Evolutionary conservation across 345 rosid species (phyloP), one percentile per base, ranked within the genome.

Genomic region (Syzygium aromaticum): DNA sequence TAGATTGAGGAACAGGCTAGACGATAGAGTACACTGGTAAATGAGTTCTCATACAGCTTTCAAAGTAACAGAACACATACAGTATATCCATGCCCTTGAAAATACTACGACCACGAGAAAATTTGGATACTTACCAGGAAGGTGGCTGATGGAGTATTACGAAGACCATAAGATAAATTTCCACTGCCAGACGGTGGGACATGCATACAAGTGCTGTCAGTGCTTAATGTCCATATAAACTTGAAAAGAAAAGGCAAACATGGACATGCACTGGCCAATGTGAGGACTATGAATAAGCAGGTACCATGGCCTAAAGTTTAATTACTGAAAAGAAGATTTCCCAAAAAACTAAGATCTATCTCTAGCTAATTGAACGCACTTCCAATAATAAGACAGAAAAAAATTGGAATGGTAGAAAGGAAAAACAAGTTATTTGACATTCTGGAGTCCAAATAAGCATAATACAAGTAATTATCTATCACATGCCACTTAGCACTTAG

Each of bases 131-230:
- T 89, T 91, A 96, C 98, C 94, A 85, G 87, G 84, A 96, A 88
- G 78, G 96, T 93, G 78, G 97, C 95, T 52, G 93, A 92, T 86
- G 94, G 92, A 91, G 98, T 94, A 92, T 95, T 96, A 85, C 98
- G 97, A 86, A 96, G 98, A 88, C 98, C 99, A 89, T 88, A 94
- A 19, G 99, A 97, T 88, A 91, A 89, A 88, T 91, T 95, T 86
- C 97, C 98, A 89, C 99, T 96, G 86, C 97, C 94, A 85, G 78
- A 61, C 15, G 12, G 10, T 38, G 51, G 49, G 82, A 43, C 52
- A 84, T 7, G 51, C 85, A 63, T 73, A 54, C 16, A 22, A 53
- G 57, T 52, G 16, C 13, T 13, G 73, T 77, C 23, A 86, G 51
- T 46, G n/a, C 53, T 46, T 15, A 64, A 64, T 52, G 40, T 52